phyloP scores from a whole-genome alignment of 2,329 filamentous ascomycete genomes.

The Clonostachys rosea region DNA sequence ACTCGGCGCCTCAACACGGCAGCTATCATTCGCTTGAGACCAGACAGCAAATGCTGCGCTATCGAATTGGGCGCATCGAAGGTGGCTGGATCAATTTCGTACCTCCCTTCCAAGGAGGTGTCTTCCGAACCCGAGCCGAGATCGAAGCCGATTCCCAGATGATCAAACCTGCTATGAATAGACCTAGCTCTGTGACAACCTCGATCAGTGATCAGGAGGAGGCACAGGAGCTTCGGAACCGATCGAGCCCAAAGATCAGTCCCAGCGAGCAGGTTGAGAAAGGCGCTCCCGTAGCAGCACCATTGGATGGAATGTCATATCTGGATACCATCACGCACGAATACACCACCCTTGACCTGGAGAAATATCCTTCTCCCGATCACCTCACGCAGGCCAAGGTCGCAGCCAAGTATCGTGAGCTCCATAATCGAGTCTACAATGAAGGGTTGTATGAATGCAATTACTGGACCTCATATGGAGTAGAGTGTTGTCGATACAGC shows the following conservation, averaged over 20 bases:
- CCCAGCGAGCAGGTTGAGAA: too few species aligned
- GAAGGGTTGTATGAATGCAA: constrained; percentile 82
- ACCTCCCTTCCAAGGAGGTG: constrained; percentile 87
- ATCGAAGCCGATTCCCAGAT: constrained; percentile 9
- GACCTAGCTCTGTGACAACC: too few species aligned
- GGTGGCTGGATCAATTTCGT: constrained; percentile 83
- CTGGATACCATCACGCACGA: too few species aligned
- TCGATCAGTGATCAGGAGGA: too few species aligned
- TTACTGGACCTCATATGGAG: constrained; percentile 39
- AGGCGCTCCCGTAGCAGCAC: too few species aligned
- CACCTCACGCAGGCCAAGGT: constrained; percentile 69
- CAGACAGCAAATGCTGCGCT: constrained; percentile 35
- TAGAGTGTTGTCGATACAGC: too few species aligned
- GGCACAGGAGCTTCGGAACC: too few species aligned
- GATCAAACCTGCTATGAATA: too few species aligned
- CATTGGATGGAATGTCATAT: too few species aligned
- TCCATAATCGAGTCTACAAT: constrained; percentile 66
- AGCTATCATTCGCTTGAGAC: too few species aligned
- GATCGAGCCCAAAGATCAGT: too few species aligned
- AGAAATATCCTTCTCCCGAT: constrained; percentile 79
- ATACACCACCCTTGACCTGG: constrained; percentile 25
- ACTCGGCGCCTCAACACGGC: too few species aligned
- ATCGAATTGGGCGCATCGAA: constrained; percentile 78
- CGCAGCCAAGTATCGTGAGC: constrained; percentile 72
- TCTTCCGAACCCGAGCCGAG: constrained; percentile 50